Evolutionary conservation across 495 filamentous ascomycete species (phyloP), one percentile per base, ranked within the genome.

Genomic region (Cetradonia linearis): DNA sequence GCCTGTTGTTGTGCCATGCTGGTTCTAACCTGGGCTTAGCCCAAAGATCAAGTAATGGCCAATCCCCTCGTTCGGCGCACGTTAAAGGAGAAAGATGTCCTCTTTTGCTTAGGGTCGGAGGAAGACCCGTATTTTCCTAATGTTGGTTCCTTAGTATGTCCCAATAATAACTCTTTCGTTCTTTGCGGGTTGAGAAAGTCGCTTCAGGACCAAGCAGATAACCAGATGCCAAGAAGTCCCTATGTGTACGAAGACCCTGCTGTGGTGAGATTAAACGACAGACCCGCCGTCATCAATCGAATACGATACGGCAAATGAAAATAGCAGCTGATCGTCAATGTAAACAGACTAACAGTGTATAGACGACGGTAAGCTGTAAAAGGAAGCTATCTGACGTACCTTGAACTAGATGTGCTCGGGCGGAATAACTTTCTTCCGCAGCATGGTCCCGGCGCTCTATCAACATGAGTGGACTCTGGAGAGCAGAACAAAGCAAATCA

Each of bases 1-100:
- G 71, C 74, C 66, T 76, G 76, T 70, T 78, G 80, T 71, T 85
- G 82, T 47, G 81, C 78, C 81, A 84, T 84, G 67, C 14, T 61
- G 28, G 16, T 27, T 38, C 27, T 33, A 4, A 48, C 6, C 27
- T 14, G n/a, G 34, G 38, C 25, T 36, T 46, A 54, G 33, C 50
- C 31, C 9, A 36, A 36, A 20, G 30, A n/a, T 20, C 50, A 54
- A 31, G n/a, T 7, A 54, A 23, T 36, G n/a, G 50, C 16, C 50
- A 54, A 20, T 34, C 30, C 50, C 30, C 16, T 36, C 28, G 30
- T 54, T 34, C 50, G 50, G 50, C 50, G 30, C 18, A 46, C 16
- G 50, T 31, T 0, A 20, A 36, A 54, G 23, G 31, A 20, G 30
- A 31, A 16, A 30, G 18, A 54, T 20, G 2, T 18, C 10, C 50